Conservation (phyloP, 2,329 filamentous ascomycete genomes). For the Didymosphaeria variabile region DNA sequence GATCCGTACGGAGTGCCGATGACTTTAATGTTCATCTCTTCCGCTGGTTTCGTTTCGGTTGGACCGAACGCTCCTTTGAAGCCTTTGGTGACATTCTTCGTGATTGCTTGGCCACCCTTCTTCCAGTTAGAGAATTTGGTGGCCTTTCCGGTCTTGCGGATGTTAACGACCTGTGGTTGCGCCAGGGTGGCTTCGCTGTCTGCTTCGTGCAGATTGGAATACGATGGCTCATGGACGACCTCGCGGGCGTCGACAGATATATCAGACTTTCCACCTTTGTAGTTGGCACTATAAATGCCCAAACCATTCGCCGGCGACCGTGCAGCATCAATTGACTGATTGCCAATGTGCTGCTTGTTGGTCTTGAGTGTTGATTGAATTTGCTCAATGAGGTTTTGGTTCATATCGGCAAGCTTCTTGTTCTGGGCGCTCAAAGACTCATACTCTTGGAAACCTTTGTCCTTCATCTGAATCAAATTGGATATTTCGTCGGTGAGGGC, state of each 20-base stretch:
- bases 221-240: conserved; percentile 47
- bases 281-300: conserved; percentile 64
- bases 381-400: conserved; percentile 92
- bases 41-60: conserved; percentile 65
- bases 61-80: conserved; percentile 86
- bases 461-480: conserved; percentile 82
- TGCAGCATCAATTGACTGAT: conserved; percentile 56
- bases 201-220: conserved; percentile 62
- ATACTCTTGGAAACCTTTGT: conserved; percentile 93
- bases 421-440: conserved; percentile 96
- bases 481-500: conserved; percentile 85
- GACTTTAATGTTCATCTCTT: conserved; percentile 63
- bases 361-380: conserved; percentile 94
- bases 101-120: conserved; percentile 91
- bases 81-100: conserved; percentile 92
- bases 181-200: conserved; percentile 71
- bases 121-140: conserved; percentile 99
- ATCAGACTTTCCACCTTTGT: conserved; percentile 50
- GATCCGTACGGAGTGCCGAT: conserved; percentile 57
- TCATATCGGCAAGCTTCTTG: conserved; percentile 90
- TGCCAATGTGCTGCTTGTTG: conserved; percentile 63
- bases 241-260: conserved; percentile 53
- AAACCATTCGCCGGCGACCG: conserved; percentile 64
- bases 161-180: conserved; percentile 93
- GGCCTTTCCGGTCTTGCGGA: conserved; percentile 84